phyloP scores from a whole-genome alignment of 805 yeast species.

The Ogataea zsoltii region DNA sequence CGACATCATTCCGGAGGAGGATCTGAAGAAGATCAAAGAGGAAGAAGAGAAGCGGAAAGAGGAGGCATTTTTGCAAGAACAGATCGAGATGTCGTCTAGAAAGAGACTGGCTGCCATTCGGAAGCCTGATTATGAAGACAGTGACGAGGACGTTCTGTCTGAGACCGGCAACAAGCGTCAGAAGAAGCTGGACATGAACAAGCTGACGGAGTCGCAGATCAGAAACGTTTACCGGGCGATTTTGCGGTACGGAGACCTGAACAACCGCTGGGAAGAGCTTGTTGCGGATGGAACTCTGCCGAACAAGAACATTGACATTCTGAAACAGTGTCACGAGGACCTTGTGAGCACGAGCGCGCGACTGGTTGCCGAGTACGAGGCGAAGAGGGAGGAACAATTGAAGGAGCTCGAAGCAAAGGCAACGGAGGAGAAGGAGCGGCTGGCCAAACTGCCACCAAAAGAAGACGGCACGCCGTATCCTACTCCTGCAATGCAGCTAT shows the following conservation, averaged over 20 bases:
- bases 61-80: slow-evolving; percentile 84
- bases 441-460: slow-evolving; percentile 30
- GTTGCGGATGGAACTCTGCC: slow-evolving; percentile 89
- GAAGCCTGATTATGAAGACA: slow-evolving; percentile 45
- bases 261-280: slow-evolving; percentile 76
- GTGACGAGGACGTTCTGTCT: slow-evolving; percentile 41
- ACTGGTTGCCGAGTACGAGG: slow-evolving; percentile 64
- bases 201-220: slow-evolving; percentile 81
- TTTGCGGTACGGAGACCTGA: slow-evolving; percentile 76
- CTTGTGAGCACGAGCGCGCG: slow-evolving; percentile 61
- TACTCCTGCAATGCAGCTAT: slow-evolving; percentile 38
- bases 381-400: slow-evolving; percentile 53
- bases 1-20: slow-evolving; percentile 96
- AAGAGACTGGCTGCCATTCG: slow-evolving; percentile 68
- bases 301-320: slow-evolving; percentile 75
- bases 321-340: slow-evolving; percentile 76
- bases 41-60: slow-evolving; percentile 87
- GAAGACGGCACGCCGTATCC: slow-evolving; percentile 31
- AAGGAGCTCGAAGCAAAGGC: slow-evolving; percentile 64
- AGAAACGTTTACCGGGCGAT: slow-evolving; percentile 84
- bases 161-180: slow-evolving; percentile 37
- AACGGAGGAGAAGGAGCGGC: slow-evolving; percentile 48
- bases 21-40: slow-evolving; percentile 81
- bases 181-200: slow-evolving; percentile 42
- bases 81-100: slow-evolving; percentile 82